Evolutionary conservation across 108 stramenopile species (phyloP).

Genomic region (Fragilaria radians): DNA sequence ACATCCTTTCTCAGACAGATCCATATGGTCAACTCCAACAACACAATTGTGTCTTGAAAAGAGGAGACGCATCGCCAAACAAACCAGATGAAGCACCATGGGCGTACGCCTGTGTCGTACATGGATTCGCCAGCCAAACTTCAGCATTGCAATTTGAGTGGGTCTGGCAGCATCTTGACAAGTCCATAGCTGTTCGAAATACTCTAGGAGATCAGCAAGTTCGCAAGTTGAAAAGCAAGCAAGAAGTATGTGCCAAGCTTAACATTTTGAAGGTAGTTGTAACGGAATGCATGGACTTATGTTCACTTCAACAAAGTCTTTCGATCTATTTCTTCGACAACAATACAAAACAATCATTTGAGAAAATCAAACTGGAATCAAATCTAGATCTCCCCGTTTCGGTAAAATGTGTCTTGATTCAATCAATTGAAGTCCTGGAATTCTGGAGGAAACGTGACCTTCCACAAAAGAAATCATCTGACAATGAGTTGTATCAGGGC

Average conservation of each 20-base stretch:
- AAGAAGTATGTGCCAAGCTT: constrained; percentile 26
- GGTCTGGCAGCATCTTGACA: constrained; percentile 66
- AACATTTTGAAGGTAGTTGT: constrained; percentile 30
- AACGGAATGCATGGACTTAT: too few relatives aligned
- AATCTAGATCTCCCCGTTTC: too few relatives aligned
- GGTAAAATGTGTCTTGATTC: too few relatives aligned
- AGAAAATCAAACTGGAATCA: too few relatives aligned
- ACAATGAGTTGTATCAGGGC: too few relatives aligned
- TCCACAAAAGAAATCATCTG: too few relatives aligned
- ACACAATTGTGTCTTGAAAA: constrained; percentile 61
- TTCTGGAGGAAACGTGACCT: too few relatives aligned
- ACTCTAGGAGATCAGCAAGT: constrained; percentile 33
- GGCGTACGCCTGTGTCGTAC: constrained; percentile 44
- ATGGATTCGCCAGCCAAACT: constrained; percentile 49
- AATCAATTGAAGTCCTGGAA: too few relatives aligned
- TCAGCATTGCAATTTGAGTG: constrained; percentile 71
- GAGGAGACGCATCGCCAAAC: constrained; percentile 52
- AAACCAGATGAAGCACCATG: constrained; percentile 56
- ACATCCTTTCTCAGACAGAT: too few relatives aligned
- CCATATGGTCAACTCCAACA: constrained; percentile 51
- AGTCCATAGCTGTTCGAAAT: constrained; percentile 37
- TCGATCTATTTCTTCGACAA: too few relatives aligned
- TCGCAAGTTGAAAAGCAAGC: constrained; percentile 24
- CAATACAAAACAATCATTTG: too few relatives aligned
- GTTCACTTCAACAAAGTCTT: too few relatives aligned